Evolutionary conservation across 371 early-diverging fungal species (phyloP), one percentile per base, ranked within the genome.

Genomic region (Mortierella sp.): DNA sequence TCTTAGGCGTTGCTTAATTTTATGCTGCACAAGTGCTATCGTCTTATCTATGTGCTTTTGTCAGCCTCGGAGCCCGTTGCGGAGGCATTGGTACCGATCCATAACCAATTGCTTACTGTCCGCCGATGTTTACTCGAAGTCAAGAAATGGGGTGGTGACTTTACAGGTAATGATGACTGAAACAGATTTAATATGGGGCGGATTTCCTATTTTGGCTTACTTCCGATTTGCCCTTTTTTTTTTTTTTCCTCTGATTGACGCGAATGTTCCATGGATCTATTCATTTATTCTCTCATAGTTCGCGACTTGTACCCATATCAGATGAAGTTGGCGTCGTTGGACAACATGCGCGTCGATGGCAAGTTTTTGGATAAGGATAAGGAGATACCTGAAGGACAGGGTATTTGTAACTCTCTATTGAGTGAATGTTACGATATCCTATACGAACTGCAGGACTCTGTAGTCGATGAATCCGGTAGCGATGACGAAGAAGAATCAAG

Each of bases 341-440:
- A 95, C 67, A 92, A 93, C 68, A 84, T 94, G 88, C 90, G 96
- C 32, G 87, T 90, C 4, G 94, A 96, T 79, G 97, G 97, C 52
- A 93, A 94, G 70, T 97, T 96, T 73, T 85, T 94, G 63, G 95
- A 93, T 74, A 93, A 92, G 72, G 93, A 95, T 58, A 92, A 92
- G 58, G 90, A 92, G 66, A 87, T 96, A 28, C 96, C 96, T 10
- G 96, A 95, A 84, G 97, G 96, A 22, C 95, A 95, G 81, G 95
- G 93, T 16, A 90, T 96, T 32, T 92, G 96, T 62, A 92, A 93
- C 76, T 93, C 93, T 22, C 78, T 96, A 58, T 85, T 97, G 70
- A 93, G 94, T 70, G 94, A 96, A 80, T 96, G 97, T 74, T 96
- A 96, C 69, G 96, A 96, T 77, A 88, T 96, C 63, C 87, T 96